These are phyloP conservation scores for Candida buenavistaensis DNA, from an alignment of 1,139 yeast species.

Conservation along the genomic window DNA sequence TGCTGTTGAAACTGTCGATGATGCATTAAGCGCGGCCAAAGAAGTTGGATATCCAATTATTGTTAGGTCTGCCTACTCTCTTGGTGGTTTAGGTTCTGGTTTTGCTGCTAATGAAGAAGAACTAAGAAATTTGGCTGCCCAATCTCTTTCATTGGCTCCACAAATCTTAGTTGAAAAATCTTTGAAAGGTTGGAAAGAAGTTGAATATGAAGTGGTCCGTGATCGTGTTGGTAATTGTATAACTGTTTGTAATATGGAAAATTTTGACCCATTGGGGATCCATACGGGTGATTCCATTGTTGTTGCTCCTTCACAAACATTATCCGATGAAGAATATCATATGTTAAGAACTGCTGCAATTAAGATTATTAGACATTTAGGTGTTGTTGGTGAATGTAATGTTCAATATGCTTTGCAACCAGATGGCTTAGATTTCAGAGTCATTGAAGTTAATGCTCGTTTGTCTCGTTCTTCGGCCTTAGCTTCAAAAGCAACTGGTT, in stretches of 20 bases:
- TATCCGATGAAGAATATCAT: slow-evolving; percentile 95
- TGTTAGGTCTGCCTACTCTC: slow-evolving; percentile 95
- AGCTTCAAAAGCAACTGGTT: slow-evolving; percentile 98
- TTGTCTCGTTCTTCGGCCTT: slow-evolving; percentile 95
- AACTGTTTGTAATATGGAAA: slow-evolving; percentile 99
- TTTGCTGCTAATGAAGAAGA: slow-evolving; percentile 85
- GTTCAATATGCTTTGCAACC: slow-evolving; percentile 97
- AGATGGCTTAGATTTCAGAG: slow-evolving; percentile 91
- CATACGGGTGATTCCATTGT: slow-evolving; percentile 99
- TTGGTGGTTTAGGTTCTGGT: slow-evolving; percentile 98
- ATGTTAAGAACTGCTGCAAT: slow-evolving; percentile 98
- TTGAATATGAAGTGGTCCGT: slow-evolving; percentile 97
- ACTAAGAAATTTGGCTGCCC: slow-evolving; percentile 30
- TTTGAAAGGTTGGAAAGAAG: slow-evolving; percentile 98
- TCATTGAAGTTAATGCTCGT: slow-evolving; percentile 97
- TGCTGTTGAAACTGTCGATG: slow-evolving; percentile 92
- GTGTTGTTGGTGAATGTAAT: slow-evolving; percentile 99
- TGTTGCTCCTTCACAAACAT: slow-evolving; percentile 97
- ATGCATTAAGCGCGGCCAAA: slow-evolving; percentile 85
- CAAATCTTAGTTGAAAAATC: slow-evolving; percentile 97
- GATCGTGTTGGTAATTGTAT: slow-evolving; percentile 96
- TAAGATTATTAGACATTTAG: slow-evolving; percentile 94
- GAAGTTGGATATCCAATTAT: slow-evolving; percentile 92
- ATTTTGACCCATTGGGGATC: slow-evolving; percentile 96
- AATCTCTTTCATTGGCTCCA: slow-evolving; percentile 85